Percentiles rank a stretch among this genome's conserved stretches.
phyloP scores from a whole-genome alignment of 352 stramenopile genomes.

The Pelagophyceae sp. region DNA sequence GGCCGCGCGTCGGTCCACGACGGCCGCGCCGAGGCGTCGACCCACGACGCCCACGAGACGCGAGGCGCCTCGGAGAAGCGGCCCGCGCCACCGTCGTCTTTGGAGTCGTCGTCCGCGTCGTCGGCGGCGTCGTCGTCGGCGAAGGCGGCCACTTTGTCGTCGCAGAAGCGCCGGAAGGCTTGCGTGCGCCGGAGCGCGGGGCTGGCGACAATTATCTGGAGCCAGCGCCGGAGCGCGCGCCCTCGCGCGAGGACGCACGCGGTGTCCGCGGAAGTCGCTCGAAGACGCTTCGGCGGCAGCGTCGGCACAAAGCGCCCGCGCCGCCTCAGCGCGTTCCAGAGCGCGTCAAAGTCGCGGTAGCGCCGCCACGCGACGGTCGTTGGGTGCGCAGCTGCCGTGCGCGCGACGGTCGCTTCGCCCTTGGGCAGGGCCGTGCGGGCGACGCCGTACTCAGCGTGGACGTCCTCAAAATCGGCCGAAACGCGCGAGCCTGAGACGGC shows the following conservation, averaged over 20 bases:
- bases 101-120: conserved; percentile 17
- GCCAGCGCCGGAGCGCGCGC: conserved; percentile 16
- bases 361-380: neutral
- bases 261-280: neutral
- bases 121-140: neutral
- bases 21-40: neutral
- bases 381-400: neutral
- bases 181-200: conserved; percentile 46
- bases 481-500: neutral
- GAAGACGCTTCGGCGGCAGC: neutral
- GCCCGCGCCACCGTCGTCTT: conserved; percentile 24
- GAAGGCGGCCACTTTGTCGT: conserved; percentile 34
- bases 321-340: neutral
- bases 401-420: too few species aligned
- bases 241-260: conserved; percentile 6
- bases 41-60: conserved; percentile 14
- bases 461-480: neutral
- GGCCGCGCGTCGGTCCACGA: neutral
- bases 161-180: conserved; percentile 37
- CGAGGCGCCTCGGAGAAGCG: conserved; percentile 17
- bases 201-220: conserved; percentile 43
- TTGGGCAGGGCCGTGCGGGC: too few species aligned
- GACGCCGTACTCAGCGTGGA: neutral
- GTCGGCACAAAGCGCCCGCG: neutral
- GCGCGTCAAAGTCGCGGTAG: neutral